Evolutionary conservation across 257 asterid genomes (phyloP).

Genomic region (Gardenia jasminoides): DNA sequence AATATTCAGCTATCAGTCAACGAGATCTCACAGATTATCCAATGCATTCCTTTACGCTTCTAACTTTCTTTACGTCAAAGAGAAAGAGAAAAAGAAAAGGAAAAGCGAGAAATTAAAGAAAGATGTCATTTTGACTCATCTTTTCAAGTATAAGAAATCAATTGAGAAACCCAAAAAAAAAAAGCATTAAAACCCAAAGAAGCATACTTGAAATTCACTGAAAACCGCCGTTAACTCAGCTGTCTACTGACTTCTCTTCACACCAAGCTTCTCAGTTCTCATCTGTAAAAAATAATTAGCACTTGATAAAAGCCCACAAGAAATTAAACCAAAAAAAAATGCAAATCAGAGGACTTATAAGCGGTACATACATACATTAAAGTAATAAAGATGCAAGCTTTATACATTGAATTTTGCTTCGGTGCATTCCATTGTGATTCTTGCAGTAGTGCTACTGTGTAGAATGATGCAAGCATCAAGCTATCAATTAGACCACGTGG

Average conservation of each 20-base stretch:
- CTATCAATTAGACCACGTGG: neutral
- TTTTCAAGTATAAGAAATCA: conserved; percentile 12
- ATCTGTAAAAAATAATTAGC: conserved; percentile 1
- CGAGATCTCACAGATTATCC: conserved; percentile 31
- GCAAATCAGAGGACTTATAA: neutral
- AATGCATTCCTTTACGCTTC: conserved; percentile 19
- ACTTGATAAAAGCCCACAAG: neutral
- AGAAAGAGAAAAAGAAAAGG: conserved; percentile 20
- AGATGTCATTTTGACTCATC: conserved; percentile 26
- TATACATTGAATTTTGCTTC: neutral
- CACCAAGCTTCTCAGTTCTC: conserved; percentile 1
- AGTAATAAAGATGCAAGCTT: neutral
- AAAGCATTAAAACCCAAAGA: neutral
- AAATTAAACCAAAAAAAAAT: neutral
- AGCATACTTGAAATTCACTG: conserved; percentile 35
- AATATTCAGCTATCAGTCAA: conserved; percentile 25
- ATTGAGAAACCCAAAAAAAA: neutral
- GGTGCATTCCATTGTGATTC: neutral
- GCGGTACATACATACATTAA: conserved; percentile 6
- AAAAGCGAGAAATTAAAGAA: conserved; percentile 17
- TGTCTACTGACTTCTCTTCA: conserved; percentile 7
- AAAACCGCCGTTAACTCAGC: conserved; percentile 7
- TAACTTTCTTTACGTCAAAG: conserved; percentile 27
- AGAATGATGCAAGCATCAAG: neutral
- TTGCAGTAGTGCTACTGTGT: neutral